Evolutionary conservation across 768 basidiomycete species (phyloP), one percentile per base, ranked within the genome.

Genomic region (Collybia nuda): DNA sequence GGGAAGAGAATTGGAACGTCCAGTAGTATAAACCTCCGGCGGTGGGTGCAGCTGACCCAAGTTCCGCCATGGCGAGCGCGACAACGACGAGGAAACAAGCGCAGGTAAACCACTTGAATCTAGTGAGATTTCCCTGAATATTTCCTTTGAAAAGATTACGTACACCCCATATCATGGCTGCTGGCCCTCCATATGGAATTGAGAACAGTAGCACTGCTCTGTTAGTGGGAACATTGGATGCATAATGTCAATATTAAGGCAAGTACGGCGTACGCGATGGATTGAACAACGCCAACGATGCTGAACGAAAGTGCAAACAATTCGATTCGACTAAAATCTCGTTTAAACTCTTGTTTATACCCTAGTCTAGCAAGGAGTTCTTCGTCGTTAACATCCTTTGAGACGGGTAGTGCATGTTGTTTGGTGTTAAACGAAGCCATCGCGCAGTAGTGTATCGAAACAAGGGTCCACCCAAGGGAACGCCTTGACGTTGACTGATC

Each of bases 21-120:
- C 86, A 88, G 59, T 81, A 88, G 62, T 87, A 85, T 17, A 85
- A 81, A 6, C 86, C 86, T 53, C 86, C 85, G 28, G 86, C 86
- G 2, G 87, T 89, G 2, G 86, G 87, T 5, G 84, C 84, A 17
- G 84, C 82, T n/a, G 83, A 86, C 1, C 78, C 86, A 9, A 88
- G 74, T 57, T 89, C 86, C 1, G 82, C 86, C 77, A 90, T 81
- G 21, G 85, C 71, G 56, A 87, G 64, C 1, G 81, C 88, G 18
- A 89, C 78, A 36, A 78, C 71, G 6, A 82, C 61, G 46, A 89
- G 81, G 65, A 87, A 82, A 42, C 81, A 57, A 47, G 80, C 78
- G 5, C 82, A 82, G 14, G 85, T 73, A 0, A 80, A 66, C 88
- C 87, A 89, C 82, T 85, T 56, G 19, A 17, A 50, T 39, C 55